Base-by-base conservation (phyloP, 805 yeast genomes). In the Millerago galiae region DNA sequence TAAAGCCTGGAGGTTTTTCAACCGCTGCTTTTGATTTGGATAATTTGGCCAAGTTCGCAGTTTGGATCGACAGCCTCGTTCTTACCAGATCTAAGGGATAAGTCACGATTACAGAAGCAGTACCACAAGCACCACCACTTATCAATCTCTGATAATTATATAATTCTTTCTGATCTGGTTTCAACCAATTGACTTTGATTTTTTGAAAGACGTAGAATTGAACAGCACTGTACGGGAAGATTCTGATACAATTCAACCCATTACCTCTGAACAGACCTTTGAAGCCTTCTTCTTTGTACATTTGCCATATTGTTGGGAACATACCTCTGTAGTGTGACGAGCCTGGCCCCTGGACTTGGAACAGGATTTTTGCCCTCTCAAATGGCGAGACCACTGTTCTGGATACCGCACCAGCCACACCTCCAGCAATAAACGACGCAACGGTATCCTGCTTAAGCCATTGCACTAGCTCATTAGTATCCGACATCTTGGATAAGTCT, bases 361-460 rank as follows among this genome's bases (percentile, higher is more conserved):
- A 77, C 21, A 91, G 63, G 48, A 93, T 93, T 63, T 91, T 91
- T 52, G 93, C 95, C 52, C 99, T 70, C 61, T 91, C 99, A 63
- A 91, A 80, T 1, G 99, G 99, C 11, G 96, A 86, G 6, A 90
- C 96, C 1, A 84, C 87, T 0, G 98, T 91, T 42, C 98, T 70
- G 2, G 95, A 85, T 1, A 83, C 68, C 1, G 88, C 88, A 14
- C 95, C 95, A 2, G 82, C 91, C 8, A 79, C 54, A 7, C 93
- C 93, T 13, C 95, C 95, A 6, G 86, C 74, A 8, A 83, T 45
- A 31, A 84, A 71, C 4, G 89, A 77, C 2, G 88, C 71, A 27
- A 75, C 74, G 14, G 80, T 71, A 41, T 79, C 84, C 16, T 62
- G 60, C 45, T 71, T 71, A 3, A 62, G 26, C 50, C 50, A 46